Evolutionary conservation across 2,329 filamentous ascomycete species (phyloP).

Genomic region (Xylaria sp.): DNA sequence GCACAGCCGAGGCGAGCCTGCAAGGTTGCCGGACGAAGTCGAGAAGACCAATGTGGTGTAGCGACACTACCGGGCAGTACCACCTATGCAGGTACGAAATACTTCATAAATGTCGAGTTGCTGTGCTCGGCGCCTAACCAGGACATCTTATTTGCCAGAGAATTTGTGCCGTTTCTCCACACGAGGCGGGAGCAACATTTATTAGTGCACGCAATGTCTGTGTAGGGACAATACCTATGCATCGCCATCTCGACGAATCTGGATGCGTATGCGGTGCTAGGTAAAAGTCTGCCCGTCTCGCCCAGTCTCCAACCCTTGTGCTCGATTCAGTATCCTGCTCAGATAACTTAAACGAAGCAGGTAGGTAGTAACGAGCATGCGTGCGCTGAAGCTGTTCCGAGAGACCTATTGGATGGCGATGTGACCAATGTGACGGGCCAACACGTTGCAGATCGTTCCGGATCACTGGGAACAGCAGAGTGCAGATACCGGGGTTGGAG

Average conservation of each 20-base stretch:
- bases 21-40: not conserved
- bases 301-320: slow-evolving; percentile 2
- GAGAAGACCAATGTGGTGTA: not conserved
- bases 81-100: not conserved
- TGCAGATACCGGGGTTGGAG: not conserved
- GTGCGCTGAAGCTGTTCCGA: not conserved
- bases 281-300: too few species aligned
- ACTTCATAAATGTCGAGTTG: not conserved
- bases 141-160: slow-evolving; percentile 17
- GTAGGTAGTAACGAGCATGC: not conserved
- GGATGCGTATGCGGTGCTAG: slow-evolving; percentile 2
- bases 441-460: not conserved
- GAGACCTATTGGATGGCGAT: not conserved
- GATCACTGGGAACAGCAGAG: not conserved
- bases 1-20: not conserved
- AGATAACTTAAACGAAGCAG: not conserved
- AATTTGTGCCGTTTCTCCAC: slow-evolving; percentile 12
- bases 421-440: not conserved
- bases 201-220: not conserved
- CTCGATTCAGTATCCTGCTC: not conserved
- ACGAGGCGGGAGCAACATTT: not conserved
- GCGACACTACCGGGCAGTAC: not conserved
- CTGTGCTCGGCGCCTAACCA: slow-evolving; percentile 18
- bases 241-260: slow-evolving; percentile 12
- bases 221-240: not conserved